Conservation (phyloP, 768 basidiomycete species). For the Pleurotus salmoneostramineus region DNA sequence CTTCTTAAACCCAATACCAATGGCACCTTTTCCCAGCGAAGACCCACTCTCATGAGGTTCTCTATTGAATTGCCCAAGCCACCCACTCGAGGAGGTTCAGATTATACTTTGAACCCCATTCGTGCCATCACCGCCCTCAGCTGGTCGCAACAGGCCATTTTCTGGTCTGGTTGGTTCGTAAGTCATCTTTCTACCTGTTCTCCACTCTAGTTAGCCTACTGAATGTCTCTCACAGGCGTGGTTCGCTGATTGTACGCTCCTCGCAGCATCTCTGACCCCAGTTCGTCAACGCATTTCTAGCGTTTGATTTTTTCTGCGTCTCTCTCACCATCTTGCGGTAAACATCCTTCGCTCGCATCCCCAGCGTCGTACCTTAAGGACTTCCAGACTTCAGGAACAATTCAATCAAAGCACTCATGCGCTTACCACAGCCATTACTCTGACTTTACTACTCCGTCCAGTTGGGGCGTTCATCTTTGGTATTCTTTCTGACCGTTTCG, state of each 20-base stretch:
- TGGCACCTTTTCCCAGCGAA: background rate
- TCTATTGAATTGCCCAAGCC: background rate
- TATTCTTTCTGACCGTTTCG: slow-evolving; percentile 25
- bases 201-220: too few species aligned
- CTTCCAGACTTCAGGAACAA: slow-evolving; percentile 9
- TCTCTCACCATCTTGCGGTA: slow-evolving; percentile 30
- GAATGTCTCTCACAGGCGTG: too few species aligned
- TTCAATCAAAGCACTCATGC: slow-evolving; percentile 8
- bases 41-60: slow-evolving; percentile 2
- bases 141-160: slow-evolving; percentile 36
- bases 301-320: slow-evolving; percentile 66
- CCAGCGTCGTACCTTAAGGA: too few species aligned
- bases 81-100: background rate
- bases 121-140: slow-evolving; percentile 18
- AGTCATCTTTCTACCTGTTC: background rate
- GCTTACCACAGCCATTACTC: slow-evolving; percentile 56
- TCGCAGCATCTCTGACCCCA: background rate
- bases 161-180: slow-evolving; percentile 35
- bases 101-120: slow-evolving; percentile 8
- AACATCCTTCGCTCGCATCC: background rate
- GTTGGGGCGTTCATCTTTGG: slow-evolving; percentile 31
- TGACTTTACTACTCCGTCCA: slow-evolving; percentile 70
- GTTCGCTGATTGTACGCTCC: slow-evolving; percentile 6
- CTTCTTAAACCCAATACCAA: too few species aligned
- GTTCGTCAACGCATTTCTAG: slow-evolving; percentile 15